A percentile compares a stretch with the other conserved stretches of the same genome.
Evolutionary conservation across 345 rosid species (phyloP).

Genomic region (Eucalyptus grandis): DNA sequence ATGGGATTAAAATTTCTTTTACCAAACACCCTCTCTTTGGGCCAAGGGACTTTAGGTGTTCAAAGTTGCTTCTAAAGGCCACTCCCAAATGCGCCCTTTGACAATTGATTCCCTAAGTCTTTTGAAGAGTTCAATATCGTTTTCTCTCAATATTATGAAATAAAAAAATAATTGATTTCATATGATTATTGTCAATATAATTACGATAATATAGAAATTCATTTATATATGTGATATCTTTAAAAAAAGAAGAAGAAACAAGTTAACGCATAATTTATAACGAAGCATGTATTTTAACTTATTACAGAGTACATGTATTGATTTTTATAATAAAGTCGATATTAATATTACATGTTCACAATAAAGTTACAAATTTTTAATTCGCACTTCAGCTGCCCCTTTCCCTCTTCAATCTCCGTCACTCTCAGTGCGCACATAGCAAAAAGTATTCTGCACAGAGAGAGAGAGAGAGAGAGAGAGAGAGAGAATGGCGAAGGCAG

Average conservation of each 20-base stretch:
- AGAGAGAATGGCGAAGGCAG: not conserved
- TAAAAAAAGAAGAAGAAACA: not conserved
- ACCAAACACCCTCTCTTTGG: too few relatives aligned
- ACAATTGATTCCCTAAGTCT: not conserved
- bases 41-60: fast-evolving
- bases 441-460: not conserved
- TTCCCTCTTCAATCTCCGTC: not conserved
- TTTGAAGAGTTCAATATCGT: not conserved
- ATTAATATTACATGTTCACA: not conserved
- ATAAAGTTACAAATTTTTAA: not conserved
- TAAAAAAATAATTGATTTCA: not conserved
- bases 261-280: not conserved
- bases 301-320: not conserved
- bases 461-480: not conserved
- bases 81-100: not conserved
- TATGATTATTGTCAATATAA: too few relatives aligned
- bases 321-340: not conserved
- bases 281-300: not conserved
- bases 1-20: too few relatives aligned
- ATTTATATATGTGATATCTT: too few relatives aligned
- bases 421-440: not conserved
- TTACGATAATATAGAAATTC: too few relatives aligned
- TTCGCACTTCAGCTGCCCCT: not conserved
- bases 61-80: too few relatives aligned
- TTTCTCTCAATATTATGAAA: too few relatives aligned